Evolutionary conservation across 2,329 filamentous ascomycete species (phyloP).

Genomic region (Phialophora verrucosa): DNA sequence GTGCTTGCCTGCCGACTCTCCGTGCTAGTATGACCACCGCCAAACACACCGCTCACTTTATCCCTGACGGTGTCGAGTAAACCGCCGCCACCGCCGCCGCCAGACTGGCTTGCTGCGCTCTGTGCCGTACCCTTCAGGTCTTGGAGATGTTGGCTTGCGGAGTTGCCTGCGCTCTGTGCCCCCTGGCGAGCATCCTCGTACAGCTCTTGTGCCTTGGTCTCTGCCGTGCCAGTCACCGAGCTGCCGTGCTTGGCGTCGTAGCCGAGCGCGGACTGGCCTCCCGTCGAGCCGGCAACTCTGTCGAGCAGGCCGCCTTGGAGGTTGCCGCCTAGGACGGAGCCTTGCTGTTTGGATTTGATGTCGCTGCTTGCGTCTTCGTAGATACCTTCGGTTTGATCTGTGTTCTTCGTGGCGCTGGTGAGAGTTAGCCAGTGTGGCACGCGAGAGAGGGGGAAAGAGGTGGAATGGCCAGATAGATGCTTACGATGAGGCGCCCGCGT

Average conservation of each 20-base stretch:
- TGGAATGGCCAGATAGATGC: too few relatives aligned
- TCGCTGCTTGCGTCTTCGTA: constrained; percentile 1
- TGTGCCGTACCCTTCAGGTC: not conserved
- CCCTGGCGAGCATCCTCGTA: not conserved
- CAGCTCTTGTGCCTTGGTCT: not conserved
- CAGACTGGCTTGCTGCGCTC: not conserved
- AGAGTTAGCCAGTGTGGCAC: not conserved
- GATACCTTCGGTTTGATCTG: not conserved
- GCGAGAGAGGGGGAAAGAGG: too few relatives aligned
- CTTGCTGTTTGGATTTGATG: constrained; percentile 3
- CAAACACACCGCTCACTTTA: not conserved
- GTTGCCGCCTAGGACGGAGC: not conserved
- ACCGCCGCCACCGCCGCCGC: not conserved
- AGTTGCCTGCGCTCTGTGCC: not conserved
- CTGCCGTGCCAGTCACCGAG: not conserved
- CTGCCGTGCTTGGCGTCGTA: constrained; percentile 9
- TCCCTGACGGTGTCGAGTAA: not conserved
- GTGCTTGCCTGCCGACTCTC: not conserved
- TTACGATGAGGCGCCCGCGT: constrained; percentile 3
- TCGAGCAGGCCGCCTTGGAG: constrained; percentile 6
- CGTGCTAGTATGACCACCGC: not conserved
- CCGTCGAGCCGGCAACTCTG: not conserved
- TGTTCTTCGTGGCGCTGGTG: not conserved
- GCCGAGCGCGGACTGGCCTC: not conserved
- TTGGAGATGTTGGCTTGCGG: not conserved